Evolutionary conservation across 768 basidiomycete genomes (phyloP).

Genomic region (Kwoniella sp.): DNA sequence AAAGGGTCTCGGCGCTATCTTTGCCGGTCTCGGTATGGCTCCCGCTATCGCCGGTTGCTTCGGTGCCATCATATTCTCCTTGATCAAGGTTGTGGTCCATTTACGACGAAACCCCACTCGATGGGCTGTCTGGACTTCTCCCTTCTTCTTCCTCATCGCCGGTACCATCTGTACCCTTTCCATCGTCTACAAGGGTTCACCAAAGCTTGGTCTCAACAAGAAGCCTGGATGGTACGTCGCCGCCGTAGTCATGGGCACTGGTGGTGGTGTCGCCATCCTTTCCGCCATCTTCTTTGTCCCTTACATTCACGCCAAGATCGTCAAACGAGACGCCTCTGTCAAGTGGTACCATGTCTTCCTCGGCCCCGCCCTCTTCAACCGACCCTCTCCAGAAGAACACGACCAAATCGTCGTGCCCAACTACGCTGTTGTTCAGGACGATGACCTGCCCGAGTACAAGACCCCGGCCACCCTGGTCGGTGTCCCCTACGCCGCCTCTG

Average conservation of each 20-base stretch:
- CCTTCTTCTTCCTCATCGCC: conserved; percentile 52
- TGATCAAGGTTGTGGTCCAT: conserved; percentile 56
- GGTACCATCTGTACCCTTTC: conserved; percentile 56
- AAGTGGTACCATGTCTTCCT: conserved; percentile 58
- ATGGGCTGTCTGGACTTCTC: conserved; percentile 51
- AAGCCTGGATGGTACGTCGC: conserved; percentile 48
- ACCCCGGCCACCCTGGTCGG: conserved; percentile 5
- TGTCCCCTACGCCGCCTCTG: background rate
- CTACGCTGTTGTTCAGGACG: conserved; percentile 46
- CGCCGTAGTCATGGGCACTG: conserved; percentile 55
- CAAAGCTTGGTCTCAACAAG: conserved; percentile 54
- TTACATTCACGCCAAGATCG: conserved; percentile 56
- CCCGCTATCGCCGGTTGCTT: conserved; percentile 55
- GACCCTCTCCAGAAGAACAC: conserved; percentile 53
- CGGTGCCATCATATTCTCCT: conserved; percentile 52
- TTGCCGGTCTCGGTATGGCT: conserved; percentile 54
- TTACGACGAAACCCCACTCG: conserved; percentile 48
- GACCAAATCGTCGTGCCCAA: conserved; percentile 31
- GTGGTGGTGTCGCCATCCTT: conserved; percentile 51
- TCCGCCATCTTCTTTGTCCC: conserved; percentile 58
- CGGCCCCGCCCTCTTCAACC: conserved; percentile 57
- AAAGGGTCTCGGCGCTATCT: conserved; percentile 57
- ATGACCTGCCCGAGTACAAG: conserved; percentile 10
- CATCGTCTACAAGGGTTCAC: conserved; percentile 58
- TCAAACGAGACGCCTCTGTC: conserved; percentile 57